Percentiles rank a stretch among this genome's conserved stretches.
Evolutionary conservation across 2,329 filamentous ascomycete genomes (phyloP).

Genomic region (Ophiobolus disseminans): DNA sequence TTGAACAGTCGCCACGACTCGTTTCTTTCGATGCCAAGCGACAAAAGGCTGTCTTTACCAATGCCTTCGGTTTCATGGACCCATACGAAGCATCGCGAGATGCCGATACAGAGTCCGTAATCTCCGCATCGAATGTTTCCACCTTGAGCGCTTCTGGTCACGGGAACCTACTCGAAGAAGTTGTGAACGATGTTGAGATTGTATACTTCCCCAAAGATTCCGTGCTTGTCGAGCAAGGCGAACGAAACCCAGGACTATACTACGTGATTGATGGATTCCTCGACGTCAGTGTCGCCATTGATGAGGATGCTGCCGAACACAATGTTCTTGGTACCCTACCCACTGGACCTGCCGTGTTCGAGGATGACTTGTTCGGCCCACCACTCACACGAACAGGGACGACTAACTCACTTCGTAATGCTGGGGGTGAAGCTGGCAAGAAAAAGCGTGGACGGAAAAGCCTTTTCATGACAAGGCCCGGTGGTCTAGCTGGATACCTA

Average conservation of each 20-base stretch:
- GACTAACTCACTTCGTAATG: slow-evolving; percentile 30
- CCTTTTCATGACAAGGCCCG: slow-evolving; percentile 90
- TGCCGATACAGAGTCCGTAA: slow-evolving; percentile 85
- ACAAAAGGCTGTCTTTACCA: slow-evolving; percentile 80
- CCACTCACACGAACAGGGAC: slow-evolving; percentile 33
- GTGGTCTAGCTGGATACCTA: slow-evolving; percentile 91
- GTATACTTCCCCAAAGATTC: slow-evolving; percentile 96
- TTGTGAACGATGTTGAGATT: slow-evolving; percentile 93
- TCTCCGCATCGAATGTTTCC: slow-evolving; percentile 58
- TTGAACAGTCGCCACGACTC: slow-evolving; percentile 83
- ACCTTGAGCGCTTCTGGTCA: slow-evolving; percentile 63
- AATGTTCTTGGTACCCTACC: slow-evolving; percentile 55
- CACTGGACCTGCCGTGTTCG: slow-evolving; percentile 40
- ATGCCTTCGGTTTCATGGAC: slow-evolving; percentile 92
- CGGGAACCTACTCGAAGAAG: slow-evolving; percentile 75
- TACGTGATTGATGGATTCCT: slow-evolving; percentile 98
- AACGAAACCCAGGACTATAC: slow-evolving; percentile 94
- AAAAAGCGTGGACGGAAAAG: slow-evolving; percentile 69
- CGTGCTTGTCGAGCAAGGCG: slow-evolving; percentile 93
- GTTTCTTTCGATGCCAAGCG: slow-evolving; percentile 82
- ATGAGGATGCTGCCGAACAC: slow-evolving; percentile 61
- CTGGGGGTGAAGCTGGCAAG: slow-evolving; percentile 42
- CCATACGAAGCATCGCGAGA: slow-evolving; percentile 79
- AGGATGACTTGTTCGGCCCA: slow-evolving; percentile 46
- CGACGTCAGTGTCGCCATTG: slow-evolving; percentile 84